These are phyloP conservation scores for Tremella fuciformis DNA, from an alignment of 768 basidiomycete species.

Conservation along the genomic window DNA sequence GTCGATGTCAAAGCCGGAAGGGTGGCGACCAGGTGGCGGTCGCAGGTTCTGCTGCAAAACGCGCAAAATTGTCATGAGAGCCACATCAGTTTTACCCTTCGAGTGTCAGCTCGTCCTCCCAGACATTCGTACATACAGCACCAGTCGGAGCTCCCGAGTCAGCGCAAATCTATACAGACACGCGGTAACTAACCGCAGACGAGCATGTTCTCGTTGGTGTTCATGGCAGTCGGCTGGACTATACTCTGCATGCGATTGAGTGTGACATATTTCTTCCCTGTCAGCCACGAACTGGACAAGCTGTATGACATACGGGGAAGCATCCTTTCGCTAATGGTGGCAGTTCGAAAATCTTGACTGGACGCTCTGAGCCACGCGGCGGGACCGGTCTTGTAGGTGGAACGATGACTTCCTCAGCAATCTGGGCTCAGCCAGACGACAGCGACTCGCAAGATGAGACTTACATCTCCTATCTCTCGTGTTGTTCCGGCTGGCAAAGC, in stretches of 20 bases:
- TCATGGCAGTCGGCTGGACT: slow-evolving; percentile 86
- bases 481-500: slow-evolving; percentile 78
- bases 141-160: slow-evolving; percentile 81
- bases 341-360: slow-evolving; percentile 68
- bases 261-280: slow-evolving; percentile 69
- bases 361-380: slow-evolving; percentile 66
- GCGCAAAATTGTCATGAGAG: slow-evolving; percentile 87
- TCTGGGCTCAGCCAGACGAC: slow-evolving; percentile 55
- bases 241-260: slow-evolving; percentile 95
- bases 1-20: slow-evolving; percentile 58
- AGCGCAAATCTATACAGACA: background rate
- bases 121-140: slow-evolving; percentile 63
- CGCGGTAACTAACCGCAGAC: slow-evolving; percentile 64
- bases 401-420: slow-evolving; percentile 82
- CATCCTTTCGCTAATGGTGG: slow-evolving; percentile 74
- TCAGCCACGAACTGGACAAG: slow-evolving; percentile 2
- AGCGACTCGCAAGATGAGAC: slow-evolving; percentile 8
- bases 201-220: slow-evolving; percentile 94
- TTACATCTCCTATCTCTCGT: slow-evolving; percentile 66
- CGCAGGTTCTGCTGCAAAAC: slow-evolving; percentile 70
- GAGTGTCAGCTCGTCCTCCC: background rate
- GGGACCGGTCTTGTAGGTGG: slow-evolving; percentile 81
- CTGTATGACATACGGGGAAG: slow-evolving; percentile 65
- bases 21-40: slow-evolving; percentile 14
- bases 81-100: slow-evolving; percentile 98